Base-by-base conservation (phyloP, 768 basidiomycete species). In the Agaricus sinodeliciosus region DNA sequence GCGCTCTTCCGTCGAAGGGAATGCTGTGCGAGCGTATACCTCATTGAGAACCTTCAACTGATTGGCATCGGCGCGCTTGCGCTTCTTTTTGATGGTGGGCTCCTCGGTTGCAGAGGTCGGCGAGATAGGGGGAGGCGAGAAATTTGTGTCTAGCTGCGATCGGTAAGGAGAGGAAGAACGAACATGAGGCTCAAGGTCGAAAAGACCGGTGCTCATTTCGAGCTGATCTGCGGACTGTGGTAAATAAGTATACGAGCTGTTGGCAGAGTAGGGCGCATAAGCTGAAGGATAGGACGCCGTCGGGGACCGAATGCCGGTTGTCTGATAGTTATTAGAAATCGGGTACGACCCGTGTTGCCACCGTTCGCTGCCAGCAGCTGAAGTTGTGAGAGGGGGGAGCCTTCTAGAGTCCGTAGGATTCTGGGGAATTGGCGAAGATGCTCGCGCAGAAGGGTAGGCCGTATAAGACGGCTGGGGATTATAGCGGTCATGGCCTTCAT, bases 1-100 rank as follows among this genome's bases (percentile, higher is more conserved):
- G n/a, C 90, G 81, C 65, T 92, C 90, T 65, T 90, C 89, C 9
- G 90, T 92, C 12, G 90, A 89, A 18, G 90, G 90, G 61, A 92
- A 92, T 15, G 90, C 88, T 2, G 90, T 92, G 54, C 89, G 80
- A 57, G 72, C 74, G 64, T 90, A 92, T 0, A 82, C 84, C 63
- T 86, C 85, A 63, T 90, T 91, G 64, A 92, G 73, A 26, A 88
- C 81, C 64, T 86, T 86, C 55, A 91, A 72, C 60, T 92, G 90
- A 37, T 77, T 76, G 12, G 87, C 84, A 59, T 90, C 87, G 5
- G 89, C 90, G 54, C 89, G 82, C 73, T 88, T 89, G 66, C 89
- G 80, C 69, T 91, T 91, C 74, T 90, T 90, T 75, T 91, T 92
- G 59, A 90, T 82, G 39, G 78, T 72, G n/a, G 85, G 79, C 57